phyloP scores from a whole-genome alignment of 371 early-diverging fungal genomes.

The Sanchytrium tribonematis region DNA sequence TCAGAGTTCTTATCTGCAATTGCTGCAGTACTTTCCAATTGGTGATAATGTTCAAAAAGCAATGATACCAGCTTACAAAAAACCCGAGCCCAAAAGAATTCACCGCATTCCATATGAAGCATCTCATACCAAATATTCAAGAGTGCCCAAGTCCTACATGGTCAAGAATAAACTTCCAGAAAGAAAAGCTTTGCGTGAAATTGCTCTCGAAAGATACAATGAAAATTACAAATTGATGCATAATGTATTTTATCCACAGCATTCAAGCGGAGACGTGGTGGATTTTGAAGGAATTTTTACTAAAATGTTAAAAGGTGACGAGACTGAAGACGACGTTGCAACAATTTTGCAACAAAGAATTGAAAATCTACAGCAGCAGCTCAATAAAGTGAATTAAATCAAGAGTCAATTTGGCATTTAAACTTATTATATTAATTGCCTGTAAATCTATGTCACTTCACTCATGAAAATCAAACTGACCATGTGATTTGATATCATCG shows the following conservation, averaged over 20 bases:
- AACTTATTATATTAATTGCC: too few species aligned
- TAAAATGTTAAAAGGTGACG: neutral
- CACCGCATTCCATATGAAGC: neutral
- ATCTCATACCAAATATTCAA: neutral
- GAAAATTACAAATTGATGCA: neutral
- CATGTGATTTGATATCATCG: too few species aligned
- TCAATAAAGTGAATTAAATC: too few species aligned
- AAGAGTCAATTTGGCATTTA: too few species aligned
- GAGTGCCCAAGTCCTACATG: neutral
- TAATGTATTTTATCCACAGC: neutral
- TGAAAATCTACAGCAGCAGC: neutral
- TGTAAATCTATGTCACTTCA: too few species aligned
- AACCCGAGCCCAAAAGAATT: neutral
- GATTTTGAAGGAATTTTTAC: neutral
- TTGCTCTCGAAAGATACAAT: neutral
- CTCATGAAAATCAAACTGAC: too few species aligned
- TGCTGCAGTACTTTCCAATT: neutral
- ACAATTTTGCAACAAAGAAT: neutral
- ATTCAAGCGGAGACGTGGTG: neutral
- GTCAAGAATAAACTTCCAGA: neutral
- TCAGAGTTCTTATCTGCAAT: neutral
- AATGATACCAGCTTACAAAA: neutral
- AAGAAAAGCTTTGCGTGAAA: neutral
- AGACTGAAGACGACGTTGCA: neutral
- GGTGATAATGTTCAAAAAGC: neutral